These are phyloP conservation scores for Teratosphaeria gauchensis DNA, from an alignment of 2,329 filamentous ascomycete genomes.

Conservation along the genomic window DNA sequence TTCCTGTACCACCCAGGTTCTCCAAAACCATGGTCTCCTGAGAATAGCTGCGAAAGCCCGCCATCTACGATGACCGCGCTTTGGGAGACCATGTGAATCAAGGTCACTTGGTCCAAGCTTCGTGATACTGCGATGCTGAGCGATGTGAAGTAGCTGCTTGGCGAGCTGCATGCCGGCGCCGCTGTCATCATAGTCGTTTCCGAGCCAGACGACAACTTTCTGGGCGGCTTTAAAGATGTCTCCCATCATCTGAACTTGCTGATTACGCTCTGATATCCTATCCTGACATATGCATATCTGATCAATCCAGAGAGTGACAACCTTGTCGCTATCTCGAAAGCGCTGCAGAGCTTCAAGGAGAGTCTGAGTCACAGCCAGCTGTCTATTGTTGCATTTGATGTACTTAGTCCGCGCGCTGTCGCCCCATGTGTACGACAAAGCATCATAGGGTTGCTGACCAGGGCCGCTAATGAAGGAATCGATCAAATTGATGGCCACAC, in stretches of 20 bases:
- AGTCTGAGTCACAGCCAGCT: constrained; percentile 16
- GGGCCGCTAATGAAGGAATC: constrained; percentile 17
- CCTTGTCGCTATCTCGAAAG: constrained; percentile 14
- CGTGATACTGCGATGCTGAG: constrained; percentile 5
- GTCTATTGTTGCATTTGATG: constrained; percentile 19
- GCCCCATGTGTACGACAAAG: constrained; percentile 24
- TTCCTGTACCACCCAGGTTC: constrained; percentile 25
- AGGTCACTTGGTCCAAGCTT: constrained; percentile 9
- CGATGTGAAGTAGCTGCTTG: constrained; percentile 16
- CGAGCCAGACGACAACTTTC: constrained; percentile 24
- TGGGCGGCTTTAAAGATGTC: constrained; percentile 21
- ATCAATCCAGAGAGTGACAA: constrained; percentile 21
- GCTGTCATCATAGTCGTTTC: constrained; percentile 19
- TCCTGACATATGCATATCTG: constrained; percentile 25
- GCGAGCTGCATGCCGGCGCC: constrained; percentile 21
- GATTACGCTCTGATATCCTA: constrained; percentile 17
- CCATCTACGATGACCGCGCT: constrained; percentile 16
- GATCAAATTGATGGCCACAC: constrained; percentile 17
- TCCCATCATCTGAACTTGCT: constrained; percentile 25
- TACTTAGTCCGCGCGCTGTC: constrained; percentile 11
- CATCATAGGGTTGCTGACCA: constrained; percentile 17
- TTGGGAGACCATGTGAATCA: constrained; percentile 19
- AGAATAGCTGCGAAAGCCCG: constrained; percentile 18
- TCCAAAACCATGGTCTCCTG: constrained; percentile 21
- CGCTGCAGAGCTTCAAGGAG: constrained; percentile 19